Conservation (phyloP, 2,329 filamentous ascomycete species). For the Helicocarpus griseus region DNA sequence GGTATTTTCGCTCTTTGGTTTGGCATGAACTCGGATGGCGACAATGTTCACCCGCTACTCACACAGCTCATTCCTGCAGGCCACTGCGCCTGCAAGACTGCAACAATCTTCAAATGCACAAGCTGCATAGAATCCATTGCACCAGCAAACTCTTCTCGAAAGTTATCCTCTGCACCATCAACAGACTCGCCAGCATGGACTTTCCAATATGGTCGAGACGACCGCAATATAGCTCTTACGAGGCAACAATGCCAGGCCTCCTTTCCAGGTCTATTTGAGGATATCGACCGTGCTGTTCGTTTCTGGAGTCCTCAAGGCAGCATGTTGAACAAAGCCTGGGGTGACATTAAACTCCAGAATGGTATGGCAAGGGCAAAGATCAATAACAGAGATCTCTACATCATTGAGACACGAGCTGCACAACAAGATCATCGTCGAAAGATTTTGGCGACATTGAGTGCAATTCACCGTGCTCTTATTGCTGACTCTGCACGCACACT, state of each 20-base stretch:
- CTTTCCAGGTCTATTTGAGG: conserved; percentile 30
- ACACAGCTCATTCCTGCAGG: conserved; percentile 31
- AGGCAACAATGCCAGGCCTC: conserved; percentile 22
- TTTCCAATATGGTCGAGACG: conserved; percentile 25
- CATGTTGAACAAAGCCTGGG: conserved; percentile 19
- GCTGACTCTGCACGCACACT: conserved; percentile 28
- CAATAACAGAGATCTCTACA: conserved; percentile 23
- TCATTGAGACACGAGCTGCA: conserved; percentile 21
- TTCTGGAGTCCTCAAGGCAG: conserved; percentile 22
- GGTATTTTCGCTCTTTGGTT: conserved; percentile 10
- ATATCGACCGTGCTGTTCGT: conserved; percentile 21
- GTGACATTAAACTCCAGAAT: conserved; percentile 18
- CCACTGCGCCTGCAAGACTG: conserved; percentile 28
- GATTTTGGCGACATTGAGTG: conserved; percentile 34
- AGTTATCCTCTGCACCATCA: conserved; percentile 9
- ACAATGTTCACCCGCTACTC: conserved; percentile 27
- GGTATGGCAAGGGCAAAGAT: conserved; percentile 29
- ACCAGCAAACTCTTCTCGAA: too few species aligned
- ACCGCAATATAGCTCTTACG: conserved; percentile 21
- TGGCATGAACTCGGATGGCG: conserved; percentile 28
- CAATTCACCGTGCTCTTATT: conserved; percentile 41
- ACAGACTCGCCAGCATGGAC: conserved; percentile 19
- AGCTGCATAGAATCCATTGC: conserved; percentile 20
- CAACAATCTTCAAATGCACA: conserved; percentile 29
- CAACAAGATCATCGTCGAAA: conserved; percentile 30